Conservation (phyloP, 2,329 filamentous ascomycete genomes). For the Esteya vermicola region DNA sequence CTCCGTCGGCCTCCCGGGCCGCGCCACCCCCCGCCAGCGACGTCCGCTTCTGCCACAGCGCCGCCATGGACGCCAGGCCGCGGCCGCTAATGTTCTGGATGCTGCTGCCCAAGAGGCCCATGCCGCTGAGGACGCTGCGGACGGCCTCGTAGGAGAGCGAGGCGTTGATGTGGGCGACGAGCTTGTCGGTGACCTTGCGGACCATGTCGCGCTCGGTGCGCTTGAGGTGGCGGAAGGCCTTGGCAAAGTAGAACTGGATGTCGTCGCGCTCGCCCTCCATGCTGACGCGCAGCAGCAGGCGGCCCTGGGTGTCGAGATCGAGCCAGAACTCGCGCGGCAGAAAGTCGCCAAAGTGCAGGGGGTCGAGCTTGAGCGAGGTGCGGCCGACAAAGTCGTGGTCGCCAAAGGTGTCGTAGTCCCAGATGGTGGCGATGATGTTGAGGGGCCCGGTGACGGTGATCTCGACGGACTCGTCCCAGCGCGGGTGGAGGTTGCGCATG, state of each 20-base stretch:
- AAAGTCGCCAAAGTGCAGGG: slow-evolving; percentile 93
- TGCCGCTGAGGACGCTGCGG: slow-evolving; percentile 54
- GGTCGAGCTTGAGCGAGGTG: slow-evolving; percentile 95
- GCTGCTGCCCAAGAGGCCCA: slow-evolving; percentile 54
- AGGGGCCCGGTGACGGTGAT: slow-evolving; percentile 85
- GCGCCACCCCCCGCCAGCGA: slow-evolving; percentile 36
- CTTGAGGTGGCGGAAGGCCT: slow-evolving; percentile 89
- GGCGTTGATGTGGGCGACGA: slow-evolving; percentile 83
- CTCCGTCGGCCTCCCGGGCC: slow-evolving; percentile 21
- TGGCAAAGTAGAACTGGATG: slow-evolving; percentile 97
- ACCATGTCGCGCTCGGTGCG: slow-evolving; percentile 97
- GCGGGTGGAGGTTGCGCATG: slow-evolving; percentile 77
- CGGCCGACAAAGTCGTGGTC: slow-evolving; percentile 95
- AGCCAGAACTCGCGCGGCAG: slow-evolving; percentile 95
- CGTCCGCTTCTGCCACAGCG: slow-evolving; percentile 47
- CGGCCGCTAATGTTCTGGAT: no score
- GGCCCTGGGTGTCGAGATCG: slow-evolving; percentile 87
- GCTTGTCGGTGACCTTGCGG: slow-evolving; percentile 94
- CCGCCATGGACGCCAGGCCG: slow-evolving; percentile 65
- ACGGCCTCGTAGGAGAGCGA: slow-evolving; percentile 76
- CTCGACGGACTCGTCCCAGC: slow-evolving; percentile 95
- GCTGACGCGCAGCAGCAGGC: slow-evolving; percentile 77
- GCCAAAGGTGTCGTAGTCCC: slow-evolving; percentile 95
- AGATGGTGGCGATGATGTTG: slow-evolving; percentile 91
- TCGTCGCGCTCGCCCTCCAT: slow-evolving; percentile 99